Evolutionary conservation across 768 basidiomycete genomes (phyloP).

Genomic region (Scleroderma bovista): DNA sequence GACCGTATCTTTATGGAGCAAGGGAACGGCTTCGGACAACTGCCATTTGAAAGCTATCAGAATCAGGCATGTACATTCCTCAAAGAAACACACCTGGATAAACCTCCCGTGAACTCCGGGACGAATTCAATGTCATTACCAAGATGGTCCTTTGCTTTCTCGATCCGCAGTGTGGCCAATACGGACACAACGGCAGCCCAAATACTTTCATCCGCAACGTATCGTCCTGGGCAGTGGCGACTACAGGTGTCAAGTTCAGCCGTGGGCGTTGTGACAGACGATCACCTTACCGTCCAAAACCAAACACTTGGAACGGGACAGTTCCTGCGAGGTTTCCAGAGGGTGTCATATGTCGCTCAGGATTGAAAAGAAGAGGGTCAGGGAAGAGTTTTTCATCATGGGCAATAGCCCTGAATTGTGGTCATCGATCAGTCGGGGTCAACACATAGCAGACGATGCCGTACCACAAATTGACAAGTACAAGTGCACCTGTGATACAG

Average conservation of each 20-base stretch:
- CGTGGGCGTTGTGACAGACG: not conserved
- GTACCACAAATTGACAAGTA: conserved; percentile 24
- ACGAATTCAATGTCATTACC: conserved; percentile 27
- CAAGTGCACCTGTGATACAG: conserved; percentile 10
- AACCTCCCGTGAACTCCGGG: conserved; percentile 18
- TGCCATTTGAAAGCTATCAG: conserved; percentile 7
- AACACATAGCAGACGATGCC: not conserved
- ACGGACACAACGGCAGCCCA: conserved; percentile 29
- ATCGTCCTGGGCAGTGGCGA: conserved; percentile 29
- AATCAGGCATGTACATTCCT: not conserved
- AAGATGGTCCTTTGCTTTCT: conserved; percentile 19
- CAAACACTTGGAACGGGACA: conserved; percentile 4
- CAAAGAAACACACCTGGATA: conserved; percentile 10
- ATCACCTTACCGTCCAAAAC: conserved; percentile 22
- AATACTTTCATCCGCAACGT: conserved; percentile 28
- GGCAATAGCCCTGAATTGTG: not conserved
- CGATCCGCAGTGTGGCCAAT: conserved; percentile 25
- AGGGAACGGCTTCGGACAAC: conserved; percentile 20
- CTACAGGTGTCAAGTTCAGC: conserved; percentile 9
- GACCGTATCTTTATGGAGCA: conserved; percentile 18
- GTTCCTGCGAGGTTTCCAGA: not conserved
- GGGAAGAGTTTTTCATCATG: not conserved
- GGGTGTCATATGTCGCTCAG: not conserved
- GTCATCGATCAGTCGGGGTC: not conserved
- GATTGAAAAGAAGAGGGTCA: not conserved